Evolutionary conservation across 495 filamentous ascomycete genomes (phyloP).

Genomic region (Daldinia loculata): DNA sequence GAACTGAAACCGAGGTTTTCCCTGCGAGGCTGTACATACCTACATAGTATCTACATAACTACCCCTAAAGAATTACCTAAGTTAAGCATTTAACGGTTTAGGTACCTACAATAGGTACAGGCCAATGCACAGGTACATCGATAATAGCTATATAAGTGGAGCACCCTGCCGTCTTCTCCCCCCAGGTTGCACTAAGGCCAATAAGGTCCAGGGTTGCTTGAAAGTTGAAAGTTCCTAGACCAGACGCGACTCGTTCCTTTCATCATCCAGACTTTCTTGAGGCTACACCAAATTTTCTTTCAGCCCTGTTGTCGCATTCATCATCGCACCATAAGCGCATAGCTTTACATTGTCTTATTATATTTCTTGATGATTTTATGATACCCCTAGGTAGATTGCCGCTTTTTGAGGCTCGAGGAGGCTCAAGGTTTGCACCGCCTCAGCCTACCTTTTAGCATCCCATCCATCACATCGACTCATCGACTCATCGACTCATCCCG

Average conservation of each 20-base stretch:
- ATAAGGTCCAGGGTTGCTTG: constrained; percentile 3
- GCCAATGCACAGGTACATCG: background rate
- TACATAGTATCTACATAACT: too few relatives aligned
- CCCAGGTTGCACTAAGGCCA: constrained; percentile 14
- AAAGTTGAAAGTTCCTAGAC: background rate
- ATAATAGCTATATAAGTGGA: background rate
- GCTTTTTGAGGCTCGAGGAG: constrained; percentile 17
- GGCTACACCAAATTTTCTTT: constrained; percentile 19
- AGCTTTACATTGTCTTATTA: constrained; percentile 19
- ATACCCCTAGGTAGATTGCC: constrained; percentile 28
- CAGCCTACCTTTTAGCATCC: constrained; percentile 12
- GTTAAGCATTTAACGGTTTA: too few relatives aligned
- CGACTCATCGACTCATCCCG: background rate
- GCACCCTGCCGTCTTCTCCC: background rate
- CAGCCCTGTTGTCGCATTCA: constrained; percentile 26
- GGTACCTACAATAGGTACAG: too few relatives aligned
- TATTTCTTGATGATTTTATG: constrained; percentile 31
- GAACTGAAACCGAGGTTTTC: constrained; percentile 19
- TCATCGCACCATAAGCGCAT: constrained; percentile 13
- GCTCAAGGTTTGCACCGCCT: constrained; percentile 21
- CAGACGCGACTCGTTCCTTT: constrained; percentile 29
- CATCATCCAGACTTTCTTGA: constrained; percentile 17
- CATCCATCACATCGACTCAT: background rate
- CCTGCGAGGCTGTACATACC: background rate
- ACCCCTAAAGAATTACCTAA: background rate